Conservation (phyloP, 2,329 filamentous ascomycete genomes). For the Ramichloridium luteum region DNA sequence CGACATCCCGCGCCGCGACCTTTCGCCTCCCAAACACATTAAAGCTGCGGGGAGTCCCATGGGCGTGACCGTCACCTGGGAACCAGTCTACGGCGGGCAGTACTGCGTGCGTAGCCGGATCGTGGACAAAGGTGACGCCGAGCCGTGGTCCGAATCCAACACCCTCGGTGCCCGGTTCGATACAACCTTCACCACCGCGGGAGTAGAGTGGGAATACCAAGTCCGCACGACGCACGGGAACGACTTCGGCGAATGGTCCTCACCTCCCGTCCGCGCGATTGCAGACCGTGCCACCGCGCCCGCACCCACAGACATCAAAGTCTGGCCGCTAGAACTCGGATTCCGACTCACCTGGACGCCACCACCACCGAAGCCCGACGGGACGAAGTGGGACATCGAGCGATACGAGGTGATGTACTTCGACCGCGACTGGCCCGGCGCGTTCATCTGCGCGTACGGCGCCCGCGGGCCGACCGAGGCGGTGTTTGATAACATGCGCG, state of each 20-base stretch:
- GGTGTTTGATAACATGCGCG: not conserved
- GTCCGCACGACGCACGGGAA: conserved; percentile 7
- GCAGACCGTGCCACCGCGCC: conserved; percentile 5
- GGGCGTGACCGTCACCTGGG: conserved; percentile 10
- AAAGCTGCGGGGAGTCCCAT: conserved; percentile 4
- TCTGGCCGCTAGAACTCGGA: conserved; percentile 4
- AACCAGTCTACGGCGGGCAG: conserved; percentile 10
- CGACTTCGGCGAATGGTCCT: conserved; percentile 8
- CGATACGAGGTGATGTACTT: conserved; percentile 9
- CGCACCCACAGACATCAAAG: conserved; percentile 6
- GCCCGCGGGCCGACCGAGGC: not conserved
- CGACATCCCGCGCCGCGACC: conserved; percentile 5
- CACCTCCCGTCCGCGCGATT: conserved; percentile 2
- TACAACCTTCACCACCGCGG: conserved; percentile 8
- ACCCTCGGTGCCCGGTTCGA: conserved; percentile 6
- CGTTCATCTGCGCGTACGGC: conserved; percentile 1
- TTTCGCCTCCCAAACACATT: conserved; percentile 6
- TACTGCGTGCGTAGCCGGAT: conserved; percentile 9
- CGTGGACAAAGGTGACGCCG: not conserved
- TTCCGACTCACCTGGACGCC: conserved; percentile 7
- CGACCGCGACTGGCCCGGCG: conserved; percentile 2
- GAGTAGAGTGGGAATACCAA: conserved; percentile 10
- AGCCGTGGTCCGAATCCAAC: conserved; percentile 6
- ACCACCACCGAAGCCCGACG: not conserved
- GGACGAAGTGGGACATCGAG: conserved; percentile 8